Percentiles rank a stretch among this genome's conserved stretches.
Evolutionary conservation across 2,329 filamentous ascomycete genomes (phyloP).

Genomic region (Verticillium longisporum): DNA sequence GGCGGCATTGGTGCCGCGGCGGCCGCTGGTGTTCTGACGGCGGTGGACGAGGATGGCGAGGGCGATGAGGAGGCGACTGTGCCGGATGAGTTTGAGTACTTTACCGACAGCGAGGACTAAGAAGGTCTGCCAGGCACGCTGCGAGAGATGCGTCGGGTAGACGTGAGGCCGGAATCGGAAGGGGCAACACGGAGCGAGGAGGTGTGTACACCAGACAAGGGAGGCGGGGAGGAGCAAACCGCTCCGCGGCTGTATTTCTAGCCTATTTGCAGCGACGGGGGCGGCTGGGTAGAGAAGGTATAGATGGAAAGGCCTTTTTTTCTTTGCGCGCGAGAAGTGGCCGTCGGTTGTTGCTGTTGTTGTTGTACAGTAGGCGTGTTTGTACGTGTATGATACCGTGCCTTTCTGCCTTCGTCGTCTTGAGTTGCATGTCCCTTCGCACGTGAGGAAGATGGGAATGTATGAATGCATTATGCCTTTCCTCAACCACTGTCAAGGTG

Average conservation of each 20-base stretch:
- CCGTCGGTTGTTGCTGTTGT: neutral
- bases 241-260: neutral
- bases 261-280: neutral
- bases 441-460: no score
- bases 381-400: neutral
- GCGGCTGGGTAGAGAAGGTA: neutral
- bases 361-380: neutral
- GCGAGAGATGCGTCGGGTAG: no score
- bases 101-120: slow-evolving; percentile 55
- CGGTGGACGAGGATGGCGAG: slow-evolving; percentile 79
- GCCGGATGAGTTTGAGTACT: slow-evolving; percentile 73
- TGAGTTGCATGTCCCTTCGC: no score
- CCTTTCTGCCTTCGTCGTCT: neutral
- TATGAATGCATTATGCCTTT: no score
- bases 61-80: slow-evolving; percentile 64
- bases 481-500: no score
- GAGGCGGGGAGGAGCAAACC: neutral
- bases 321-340: neutral
- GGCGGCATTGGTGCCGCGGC: slow-evolving; percentile 53
- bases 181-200: neutral
- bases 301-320: neutral
- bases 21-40: slow-evolving; percentile 74
- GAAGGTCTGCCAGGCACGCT: neutral
- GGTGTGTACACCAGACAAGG: neutral
- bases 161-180: no score